Base-by-base conservation (phyloP, 805 yeast genomes). In the Lipomyces spencermartinsiae region DNA sequence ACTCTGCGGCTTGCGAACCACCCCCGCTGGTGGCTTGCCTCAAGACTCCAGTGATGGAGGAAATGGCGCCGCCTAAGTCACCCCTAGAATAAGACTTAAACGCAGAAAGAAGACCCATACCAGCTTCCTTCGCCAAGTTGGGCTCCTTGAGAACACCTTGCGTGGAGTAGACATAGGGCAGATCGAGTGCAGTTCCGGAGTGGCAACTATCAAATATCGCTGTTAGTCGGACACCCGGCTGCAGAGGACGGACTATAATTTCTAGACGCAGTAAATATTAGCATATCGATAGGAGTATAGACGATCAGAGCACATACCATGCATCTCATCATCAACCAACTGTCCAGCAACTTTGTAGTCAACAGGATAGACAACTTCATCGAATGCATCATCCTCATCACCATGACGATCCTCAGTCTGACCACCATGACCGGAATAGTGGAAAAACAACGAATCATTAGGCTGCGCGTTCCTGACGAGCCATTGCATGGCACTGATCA, bases 401-500 rank as follows among this genome's bases (percentile, higher is more conserved):
- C 92, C 92, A 74, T 87, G 86, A 43, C 80, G 75, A 76, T 91
- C 97, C 59, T 81, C 78, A 4, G 87, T 85, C 74, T 87, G 90
- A 1, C 95, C 92, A 37, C 97, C 97, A 76, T 92, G 97, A 7
- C 97, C 95, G 0, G 95, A 89, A 76, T 89, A 91, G 77, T 92
- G 97, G 83, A 92, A 86, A 73, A 92, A 88, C 61, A 91, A 78
- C 8, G 92, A 85, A 78, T 91, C 97, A 73, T 91, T 90, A 16
- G 95, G 89, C 72, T 80, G 81, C 0, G 96, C 95, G 69, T 83
- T 89, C 25, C 80, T 81, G 25, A 89, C 93, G 29, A 91, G 83
- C 97, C 97, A 91, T 65, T 84, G 87, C 90, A 90, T 89, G 2
- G 93, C 97, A 56, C 88, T 82, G 25, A 90, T 75, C 76, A 92